Evolutionary conservation across 768 basidiomycete genomes (phyloP).

Genomic region (Mycena chlorophos): DNA sequence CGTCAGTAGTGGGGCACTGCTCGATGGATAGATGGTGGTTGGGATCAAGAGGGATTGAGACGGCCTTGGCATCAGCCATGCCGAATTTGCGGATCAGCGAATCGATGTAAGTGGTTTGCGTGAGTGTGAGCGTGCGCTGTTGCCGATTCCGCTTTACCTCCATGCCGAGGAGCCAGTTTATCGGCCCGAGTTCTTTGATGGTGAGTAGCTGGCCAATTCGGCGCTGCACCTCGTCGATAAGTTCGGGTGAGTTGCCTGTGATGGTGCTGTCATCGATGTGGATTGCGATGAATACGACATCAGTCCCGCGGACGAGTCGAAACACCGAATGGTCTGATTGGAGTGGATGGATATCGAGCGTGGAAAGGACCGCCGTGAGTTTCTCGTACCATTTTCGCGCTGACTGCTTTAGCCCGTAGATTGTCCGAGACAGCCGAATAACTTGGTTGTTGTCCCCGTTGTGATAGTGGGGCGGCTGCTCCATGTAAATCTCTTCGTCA

Average conservation of each 20-base stretch:
- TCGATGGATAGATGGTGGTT: neutral
- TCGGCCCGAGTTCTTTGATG: constrained; percentile 31
- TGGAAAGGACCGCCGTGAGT: constrained; percentile 21
- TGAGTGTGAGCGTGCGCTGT: constrained; percentile 26
- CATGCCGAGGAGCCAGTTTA: constrained; percentile 34
- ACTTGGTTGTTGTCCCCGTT: constrained; percentile 11
- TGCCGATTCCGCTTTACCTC: constrained; percentile 25
- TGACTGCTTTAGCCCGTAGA: constrained; percentile 40
- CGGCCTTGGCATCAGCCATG: constrained; percentile 4
- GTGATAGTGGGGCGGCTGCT: constrained; percentile 22
- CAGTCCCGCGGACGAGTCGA: constrained; percentile 2
- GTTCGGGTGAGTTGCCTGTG: constrained; percentile 18
- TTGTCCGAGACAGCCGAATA: constrained; percentile 18
- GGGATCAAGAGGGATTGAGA: constrained; percentile 10
- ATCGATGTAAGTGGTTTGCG: constrained; percentile 32
- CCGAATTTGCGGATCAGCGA: constrained; percentile 26
- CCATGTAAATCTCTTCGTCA: constrained; percentile 26
- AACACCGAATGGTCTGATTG: constrained; percentile 21
- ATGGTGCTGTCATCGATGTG: constrained; percentile 39
- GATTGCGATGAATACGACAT: constrained; percentile 18
- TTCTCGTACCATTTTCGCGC: constrained; percentile 32
- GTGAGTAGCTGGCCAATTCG: constrained; percentile 30
- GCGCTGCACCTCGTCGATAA: constrained; percentile 21
- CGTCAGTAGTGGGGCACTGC: constrained; percentile 1
- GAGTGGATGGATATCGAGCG: constrained; percentile 6